Conservation (phyloP, 208 protist genomes). For the Wallacemonas sp. region DNA sequence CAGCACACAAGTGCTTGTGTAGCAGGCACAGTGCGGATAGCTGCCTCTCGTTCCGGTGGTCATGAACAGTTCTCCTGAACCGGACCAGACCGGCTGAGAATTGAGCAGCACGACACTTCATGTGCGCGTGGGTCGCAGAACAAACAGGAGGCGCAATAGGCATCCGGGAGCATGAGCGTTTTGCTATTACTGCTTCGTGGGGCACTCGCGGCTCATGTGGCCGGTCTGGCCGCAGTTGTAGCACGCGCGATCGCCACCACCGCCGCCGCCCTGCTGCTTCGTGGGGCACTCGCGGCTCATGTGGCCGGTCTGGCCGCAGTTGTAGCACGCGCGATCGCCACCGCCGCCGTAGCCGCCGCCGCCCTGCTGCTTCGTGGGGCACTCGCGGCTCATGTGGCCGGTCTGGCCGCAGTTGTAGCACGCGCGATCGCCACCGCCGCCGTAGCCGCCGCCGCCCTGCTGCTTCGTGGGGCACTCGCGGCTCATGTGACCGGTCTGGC, state of each 20-base stretch:
- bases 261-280: conserved; percentile 43
- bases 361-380: conserved; percentile 43
- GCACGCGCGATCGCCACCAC: conserved; percentile 69
- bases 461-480: conserved; percentile 79
- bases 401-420: conserved; percentile 87
- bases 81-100: too few relatives aligned
- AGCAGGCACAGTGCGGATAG: too few relatives aligned
- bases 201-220: conserved; percentile 85
- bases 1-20: too few relatives aligned
- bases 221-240: conserved; percentile 84
- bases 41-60: too few relatives aligned
- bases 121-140: too few relatives aligned
- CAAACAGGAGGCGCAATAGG: too few relatives aligned
- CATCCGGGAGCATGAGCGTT: too few relatives aligned
- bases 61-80: too few relatives aligned
- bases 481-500: conserved; percentile 71
- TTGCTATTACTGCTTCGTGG: conserved; percentile 26
- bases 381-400: conserved; percentile 85
- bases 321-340: conserved; percentile 52
- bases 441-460: conserved; percentile 44
- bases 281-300: conserved; percentile 78
- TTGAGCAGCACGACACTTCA: too few relatives aligned
- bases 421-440: conserved; percentile 53
- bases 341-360: conserved; percentile 27
- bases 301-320: conserved; percentile 73